Conservation (phyloP, 169 alveolate genomes). For the Plasmodium berghei region DNA sequence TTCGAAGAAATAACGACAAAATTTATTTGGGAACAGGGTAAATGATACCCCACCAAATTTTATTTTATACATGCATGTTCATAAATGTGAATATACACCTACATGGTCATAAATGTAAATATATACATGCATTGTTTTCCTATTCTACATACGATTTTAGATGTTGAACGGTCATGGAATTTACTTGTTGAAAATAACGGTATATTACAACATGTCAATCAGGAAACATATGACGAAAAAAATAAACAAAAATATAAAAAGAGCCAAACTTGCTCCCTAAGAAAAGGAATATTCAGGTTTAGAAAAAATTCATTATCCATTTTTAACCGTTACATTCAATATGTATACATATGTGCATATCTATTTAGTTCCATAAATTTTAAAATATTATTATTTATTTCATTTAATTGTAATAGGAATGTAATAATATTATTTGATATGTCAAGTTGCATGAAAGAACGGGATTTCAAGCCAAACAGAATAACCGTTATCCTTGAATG, state of each 20-base stretch:
- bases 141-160: conserved; percentile 39
- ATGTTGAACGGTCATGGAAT: conserved; percentile 86
- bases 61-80: not conserved
- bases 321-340: too few relatives aligned
- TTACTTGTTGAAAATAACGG: conserved; percentile 87
- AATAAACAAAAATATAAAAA: conserved; percentile 24
- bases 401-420: conserved; percentile 58
- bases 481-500: conserved; percentile 82
- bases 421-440: conserved; percentile 82
- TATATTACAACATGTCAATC: conserved; percentile 80
- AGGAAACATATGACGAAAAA: conserved; percentile 62
- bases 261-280: conserved; percentile 22
- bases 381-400: not conserved
- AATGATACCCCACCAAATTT: not conserved
- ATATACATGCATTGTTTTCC: not conserved
- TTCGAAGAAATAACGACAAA: conserved; percentile 83
- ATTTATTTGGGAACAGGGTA: conserved; percentile 88
- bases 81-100: not conserved
- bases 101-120: not conserved
- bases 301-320: too few relatives aligned
- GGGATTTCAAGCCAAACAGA: conserved; percentile 86
- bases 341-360: not conserved
- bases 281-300: conserved; percentile 84
- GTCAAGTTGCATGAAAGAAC: conserved; percentile 84
- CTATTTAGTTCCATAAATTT: not conserved